These are phyloP conservation scores for Metarhizium robertsii DNA, from an alignment of 2,329 filamentous ascomycete genomes.

Conservation along the genomic window DNA sequence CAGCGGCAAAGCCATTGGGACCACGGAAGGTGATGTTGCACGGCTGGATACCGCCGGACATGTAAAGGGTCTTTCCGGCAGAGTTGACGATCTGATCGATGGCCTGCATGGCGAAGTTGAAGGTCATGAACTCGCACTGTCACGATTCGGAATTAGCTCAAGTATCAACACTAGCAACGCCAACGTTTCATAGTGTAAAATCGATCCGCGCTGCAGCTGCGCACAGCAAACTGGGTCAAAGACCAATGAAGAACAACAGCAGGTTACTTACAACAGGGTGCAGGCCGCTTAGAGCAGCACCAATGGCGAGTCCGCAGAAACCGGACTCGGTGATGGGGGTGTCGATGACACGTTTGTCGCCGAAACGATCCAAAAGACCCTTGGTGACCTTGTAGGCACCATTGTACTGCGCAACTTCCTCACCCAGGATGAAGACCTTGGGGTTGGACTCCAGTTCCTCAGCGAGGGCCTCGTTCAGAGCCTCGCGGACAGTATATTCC, in stretches of 20 bases:
- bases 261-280: constrained; percentile 71
- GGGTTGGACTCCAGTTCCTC: constrained; percentile 92
- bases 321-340: constrained; percentile 97
- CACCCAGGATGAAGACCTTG: constrained; percentile 92
- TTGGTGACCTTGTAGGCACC: constrained; percentile 99
- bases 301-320: constrained; percentile 87
- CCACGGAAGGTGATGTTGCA: constrained; percentile 99
- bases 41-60: constrained; percentile 98
- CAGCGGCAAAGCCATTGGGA: constrained; percentile 93
- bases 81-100: constrained; percentile 99
- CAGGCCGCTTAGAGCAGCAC: constrained; percentile 87
- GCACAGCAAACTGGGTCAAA: neutral
- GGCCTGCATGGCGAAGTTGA: constrained; percentile 99
- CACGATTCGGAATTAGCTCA: neutral
- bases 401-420: constrained; percentile 99
- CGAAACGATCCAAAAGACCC: constrained; percentile 92
- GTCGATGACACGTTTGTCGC: constrained; percentile 95
- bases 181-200: neutral
- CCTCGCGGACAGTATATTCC: constrained; percentile 95
- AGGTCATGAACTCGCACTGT: constrained; percentile 99
- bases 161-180: neutral
- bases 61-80: constrained; percentile 97
- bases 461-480: constrained; percentile 92
- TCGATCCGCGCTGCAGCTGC: neutral
- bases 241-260: neutral